Evolutionary conservation across 805 yeast genomes (phyloP).

Genomic region (Hanseniaspora meyeri): DNA sequence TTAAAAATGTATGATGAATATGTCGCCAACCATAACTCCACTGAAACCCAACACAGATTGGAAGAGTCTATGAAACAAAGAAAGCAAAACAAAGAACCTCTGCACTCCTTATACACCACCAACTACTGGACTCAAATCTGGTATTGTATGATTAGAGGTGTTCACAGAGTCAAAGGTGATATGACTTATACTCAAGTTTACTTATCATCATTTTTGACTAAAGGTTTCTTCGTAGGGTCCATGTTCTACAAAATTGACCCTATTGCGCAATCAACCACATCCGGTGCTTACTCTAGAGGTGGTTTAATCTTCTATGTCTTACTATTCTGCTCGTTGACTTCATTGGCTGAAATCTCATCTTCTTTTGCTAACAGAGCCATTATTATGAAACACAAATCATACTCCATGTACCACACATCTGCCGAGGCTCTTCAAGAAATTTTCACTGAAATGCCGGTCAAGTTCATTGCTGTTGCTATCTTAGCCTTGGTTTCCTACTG

Average conservation of each 20-base stretch:
- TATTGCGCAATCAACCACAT: constrained; percentile 32
- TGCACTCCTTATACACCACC: constrained; percentile 33
- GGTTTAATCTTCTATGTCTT: constrained; percentile 51
- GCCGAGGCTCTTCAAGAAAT: constrained; percentile 51
- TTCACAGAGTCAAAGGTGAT: constrained; percentile 44
- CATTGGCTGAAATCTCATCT: constrained; percentile 49
- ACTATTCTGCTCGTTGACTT: constrained; percentile 47
- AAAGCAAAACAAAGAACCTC: constrained; percentile 30
- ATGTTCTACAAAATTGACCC: constrained; percentile 40
- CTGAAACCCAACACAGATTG: constrained; percentile 31
- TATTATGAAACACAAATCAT: constrained; percentile 51
- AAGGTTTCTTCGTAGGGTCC: constrained; percentile 51
- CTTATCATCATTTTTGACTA: constrained; percentile 40
- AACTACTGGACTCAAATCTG: constrained; percentile 39
- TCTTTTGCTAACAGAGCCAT: constrained; percentile 52
- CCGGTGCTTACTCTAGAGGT: constrained; percentile 50
- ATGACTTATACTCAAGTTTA: constrained; percentile 42
- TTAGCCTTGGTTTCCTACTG: constrained; percentile 41
- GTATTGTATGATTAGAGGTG: constrained; percentile 42
- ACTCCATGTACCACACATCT: constrained; percentile 50
- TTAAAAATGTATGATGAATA: constrained; percentile 31
- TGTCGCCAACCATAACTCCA: constrained; percentile 32
- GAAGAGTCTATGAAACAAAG: constrained; percentile 33
- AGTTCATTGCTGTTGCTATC: constrained; percentile 37
- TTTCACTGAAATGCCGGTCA: constrained; percentile 45